These are phyloP conservation scores for Aureobasidium sp. DNA, from an alignment of 2,329 filamentous ascomycete species.

Conservation along the genomic window DNA sequence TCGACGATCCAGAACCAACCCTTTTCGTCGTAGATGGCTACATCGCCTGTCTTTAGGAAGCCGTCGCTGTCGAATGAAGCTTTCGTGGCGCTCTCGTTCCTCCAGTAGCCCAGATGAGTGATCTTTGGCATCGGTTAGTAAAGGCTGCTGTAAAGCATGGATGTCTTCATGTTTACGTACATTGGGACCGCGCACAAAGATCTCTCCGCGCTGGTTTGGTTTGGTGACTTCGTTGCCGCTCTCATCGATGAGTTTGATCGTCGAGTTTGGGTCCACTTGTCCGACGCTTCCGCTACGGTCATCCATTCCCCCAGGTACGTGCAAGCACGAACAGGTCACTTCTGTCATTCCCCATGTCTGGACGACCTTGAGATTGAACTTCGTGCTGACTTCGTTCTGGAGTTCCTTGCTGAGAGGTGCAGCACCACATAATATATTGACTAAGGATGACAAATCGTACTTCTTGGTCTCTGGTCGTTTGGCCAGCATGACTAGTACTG, in stretches of 20 bases:
- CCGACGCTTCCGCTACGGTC: slow-evolving; percentile 37
- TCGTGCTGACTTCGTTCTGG: slow-evolving; percentile 42
- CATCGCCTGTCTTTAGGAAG: slow-evolving; percentile 33
- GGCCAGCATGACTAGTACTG: slow-evolving; percentile 49
- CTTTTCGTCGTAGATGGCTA: slow-evolving; percentile 35
- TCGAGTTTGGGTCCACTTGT: slow-evolving; percentile 42
- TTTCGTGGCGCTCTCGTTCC: slow-evolving; percentile 41
- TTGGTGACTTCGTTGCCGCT: slow-evolving; percentile 43
- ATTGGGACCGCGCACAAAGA: slow-evolving; percentile 42
- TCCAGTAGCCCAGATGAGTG: slow-evolving; percentile 44
- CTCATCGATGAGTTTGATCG: slow-evolving; percentile 47
- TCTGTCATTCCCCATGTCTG: slow-evolving; percentile 43
- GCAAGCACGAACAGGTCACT: slow-evolving; percentile 38
- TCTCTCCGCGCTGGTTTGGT: slow-evolving; percentile 42
- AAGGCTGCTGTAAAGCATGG: background rate
- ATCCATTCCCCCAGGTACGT: slow-evolving; percentile 39
- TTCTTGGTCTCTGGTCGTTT: slow-evolving; percentile 47
- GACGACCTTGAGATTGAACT: slow-evolving; percentile 39
- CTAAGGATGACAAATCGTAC: slow-evolving; percentile 45
- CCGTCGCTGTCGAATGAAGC: slow-evolving; percentile 30
- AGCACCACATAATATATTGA: slow-evolving; percentile 45
- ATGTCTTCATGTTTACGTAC: background rate
- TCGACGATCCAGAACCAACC: slow-evolving; percentile 41
- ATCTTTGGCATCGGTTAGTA: background rate
- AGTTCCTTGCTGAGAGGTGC: slow-evolving; percentile 43